Evolutionary conservation across 2,329 filamentous ascomycete genomes (phyloP), one percentile per base, ranked within the genome.

Genomic region (Orbilia quercus): DNA sequence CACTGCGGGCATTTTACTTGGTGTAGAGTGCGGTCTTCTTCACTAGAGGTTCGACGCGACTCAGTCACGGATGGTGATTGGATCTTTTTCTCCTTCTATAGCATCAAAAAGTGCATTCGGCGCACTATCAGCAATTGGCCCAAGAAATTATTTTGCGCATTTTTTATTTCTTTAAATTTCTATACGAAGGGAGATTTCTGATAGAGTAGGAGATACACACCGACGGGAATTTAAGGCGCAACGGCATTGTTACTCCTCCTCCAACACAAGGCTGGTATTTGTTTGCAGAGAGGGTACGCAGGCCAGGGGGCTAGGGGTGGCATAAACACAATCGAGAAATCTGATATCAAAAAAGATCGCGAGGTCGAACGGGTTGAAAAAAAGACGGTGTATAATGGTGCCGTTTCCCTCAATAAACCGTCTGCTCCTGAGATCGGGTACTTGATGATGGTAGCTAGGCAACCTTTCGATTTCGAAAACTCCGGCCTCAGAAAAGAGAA

Each of bases 1-100:
- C 67, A 72, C 47, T 72, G 67, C 7, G 67, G 67, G 34, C 67
- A 72, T 72, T 51, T 72, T 18, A 65, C 38, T 44, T 59, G 67
- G 58, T 54, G 11, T 51, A 50, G 66, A 22, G 36, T 16, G 53
- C 59, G 67, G 48, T 72, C 67, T 12, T 72, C 67, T 18, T 72
- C 67, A 47, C 59, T 72, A 4, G 67, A 72, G 3, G 53, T 65
- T 36, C 67, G 59, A 40, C 38, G 67, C 48, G 59, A 54, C 34
- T 72, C 58, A 9, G 67, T 54, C 25, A 72, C 22, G 5, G 67
- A 65, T 14, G 67, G 53, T 25, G 53, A 53, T 20, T 59, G 60
- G 20, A 31, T 16, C 53, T 72, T 72, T 58, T 59, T 65, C 4
- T 72, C 67, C 47, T 65, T 72, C 67, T 72, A n/a, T 18, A 42